These are phyloP conservation scores for Yamadazyma sp. DNA, from an alignment of 1,139 yeast species.

Conservation along the genomic window DNA sequence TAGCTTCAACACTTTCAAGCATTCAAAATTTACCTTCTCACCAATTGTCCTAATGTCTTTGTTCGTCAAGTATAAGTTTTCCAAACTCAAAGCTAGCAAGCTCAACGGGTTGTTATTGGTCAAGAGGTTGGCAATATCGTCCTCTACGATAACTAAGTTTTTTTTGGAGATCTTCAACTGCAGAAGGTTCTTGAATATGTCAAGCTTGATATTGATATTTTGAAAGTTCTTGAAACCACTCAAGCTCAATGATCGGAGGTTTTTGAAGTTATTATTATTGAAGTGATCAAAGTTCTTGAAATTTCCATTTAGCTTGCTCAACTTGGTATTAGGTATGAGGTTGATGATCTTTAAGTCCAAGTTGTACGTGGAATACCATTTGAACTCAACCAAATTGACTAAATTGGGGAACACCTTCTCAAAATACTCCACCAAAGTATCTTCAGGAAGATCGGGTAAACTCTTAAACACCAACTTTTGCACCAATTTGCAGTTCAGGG, in stretches of 20 bases:
- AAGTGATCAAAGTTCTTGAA: slow-evolving; percentile 18
- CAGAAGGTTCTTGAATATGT: slow-evolving; percentile 16
- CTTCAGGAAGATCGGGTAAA: slow-evolving; percentile 31
- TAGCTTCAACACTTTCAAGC: slow-evolving; percentile 20
- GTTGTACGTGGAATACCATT: slow-evolving; percentile 23
- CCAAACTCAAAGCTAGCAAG: slow-evolving; percentile 16
- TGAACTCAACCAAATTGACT: slow-evolving; percentile 19
- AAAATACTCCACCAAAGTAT: slow-evolving; percentile 19
- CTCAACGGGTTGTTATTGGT: slow-evolving; percentile 11
- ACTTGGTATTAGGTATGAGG: slow-evolving; percentile 14
- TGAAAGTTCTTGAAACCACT: slow-evolving; percentile 20
- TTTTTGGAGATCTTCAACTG: slow-evolving; percentile 20
- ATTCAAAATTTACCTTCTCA: slow-evolving; percentile 13
- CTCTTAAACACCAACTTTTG: slow-evolving; percentile 18
- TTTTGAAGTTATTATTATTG: slow-evolving; percentile 9
- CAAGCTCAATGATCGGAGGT: slow-evolving; percentile 19
- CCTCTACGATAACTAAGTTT: slow-evolving; percentile 16
- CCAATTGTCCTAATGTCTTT: slow-evolving; percentile 16
- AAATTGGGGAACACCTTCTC: slow-evolving; percentile 20
- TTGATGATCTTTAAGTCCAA: slow-evolving; percentile 16
- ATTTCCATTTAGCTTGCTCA: slow-evolving; percentile 21
- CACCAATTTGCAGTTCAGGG: slow-evolving; percentile 16
- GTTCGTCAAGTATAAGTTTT: slow-evolving; percentile 17
- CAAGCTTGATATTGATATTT: slow-evolving; percentile 16
- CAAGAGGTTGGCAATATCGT: slow-evolving; percentile 15